Base-by-base conservation (phyloP, 1,284 basidiomycete genomes). In the Cryptococcus amylolentus region DNA sequence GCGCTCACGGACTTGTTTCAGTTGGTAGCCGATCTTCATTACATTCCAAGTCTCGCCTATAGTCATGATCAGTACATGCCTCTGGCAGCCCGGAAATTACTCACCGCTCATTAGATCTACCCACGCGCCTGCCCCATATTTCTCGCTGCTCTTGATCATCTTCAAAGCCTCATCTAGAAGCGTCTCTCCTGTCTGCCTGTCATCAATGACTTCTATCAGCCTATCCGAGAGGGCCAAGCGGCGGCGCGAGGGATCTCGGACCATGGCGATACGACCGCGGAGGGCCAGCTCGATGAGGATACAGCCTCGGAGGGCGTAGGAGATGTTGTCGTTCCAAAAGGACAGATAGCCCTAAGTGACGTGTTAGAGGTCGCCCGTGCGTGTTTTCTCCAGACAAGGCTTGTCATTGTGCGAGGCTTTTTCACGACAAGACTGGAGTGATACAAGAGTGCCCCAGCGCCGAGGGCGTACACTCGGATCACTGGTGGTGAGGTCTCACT, bases 31-130 rank as follows among this genome's bases (percentile, higher is more conserved):
- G 56, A 96, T 96, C 79, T 96, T 96, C 87, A 96, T 91, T 6
- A 96, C 91, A 74, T 97, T 96, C 93, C 93, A 97, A 52, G 93
- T 97, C 80, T 97, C 93, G 61, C 92, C 92, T 95, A 70, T n/a
- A 48, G 38, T 12, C 23, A 14, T 18, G 16, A 16, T 12, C n/a
- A 23, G 18, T 42, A 7, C 41, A 23, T 35, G 13, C 3, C 10
- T 31, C 48, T 31, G 28, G 20, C 6, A 45, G 16, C 6, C 43
- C 20, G 31, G 18, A 13, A 1, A 39, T 9, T 12, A 68, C 87
- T 69, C 72, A 93, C 92, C 93, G 65, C 88, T 90, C 72, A 97
- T 81, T 37, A 97, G 80, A 74, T 97, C 93, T 49, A 97, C 87
- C 93, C 93, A 97, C 38, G 84, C 88, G 49, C 89, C 93, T 27